A percentile compares a stretch with the other conserved stretches of the same genome.
phyloP scores from a whole-genome alignment of 768 basidiomycete genomes.

The Tylopilus balloui region DNA sequence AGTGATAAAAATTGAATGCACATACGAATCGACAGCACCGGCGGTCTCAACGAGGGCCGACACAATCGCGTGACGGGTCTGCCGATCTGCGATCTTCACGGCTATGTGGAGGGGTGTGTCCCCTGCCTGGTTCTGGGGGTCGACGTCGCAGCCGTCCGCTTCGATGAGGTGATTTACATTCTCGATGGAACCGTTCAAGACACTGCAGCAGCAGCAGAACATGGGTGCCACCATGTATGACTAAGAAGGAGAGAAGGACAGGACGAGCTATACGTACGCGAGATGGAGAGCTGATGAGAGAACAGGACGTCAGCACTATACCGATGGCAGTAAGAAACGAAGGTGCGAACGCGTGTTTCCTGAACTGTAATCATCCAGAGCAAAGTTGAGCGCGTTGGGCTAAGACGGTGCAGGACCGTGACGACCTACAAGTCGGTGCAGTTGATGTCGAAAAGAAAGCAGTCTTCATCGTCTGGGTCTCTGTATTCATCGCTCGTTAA shows the following conservation, averaged over 20 bases:
- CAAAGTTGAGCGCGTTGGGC: not conserved
- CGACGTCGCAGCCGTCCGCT: constrained; percentile 28
- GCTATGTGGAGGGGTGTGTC: constrained; percentile 30
- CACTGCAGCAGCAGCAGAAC: too few species aligned
- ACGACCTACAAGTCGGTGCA: constrained; percentile 28
- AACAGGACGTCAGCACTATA: constrained; percentile 10
- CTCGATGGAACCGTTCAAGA: constrained; percentile 12
- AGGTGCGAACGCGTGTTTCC: constrained; percentile 30
- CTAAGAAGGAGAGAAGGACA: not conserved
- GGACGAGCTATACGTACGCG: constrained; percentile 23
- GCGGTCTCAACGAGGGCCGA: constrained; percentile 20
- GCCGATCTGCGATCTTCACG: constrained; percentile 13
- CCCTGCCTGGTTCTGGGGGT: constrained; percentile 22
- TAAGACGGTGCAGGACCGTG: too few species aligned
- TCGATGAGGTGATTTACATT: constrained; percentile 24
- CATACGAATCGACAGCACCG: constrained; percentile 25
- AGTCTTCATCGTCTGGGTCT: constrained; percentile 12
- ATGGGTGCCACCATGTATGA: not conserved
- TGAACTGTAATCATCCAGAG: constrained; percentile 8
- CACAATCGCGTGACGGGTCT: constrained; percentile 20
- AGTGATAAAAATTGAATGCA: not conserved
- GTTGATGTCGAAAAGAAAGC: constrained; percentile 30
- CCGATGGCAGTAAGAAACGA: not conserved
- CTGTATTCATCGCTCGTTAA: constrained; percentile 18
- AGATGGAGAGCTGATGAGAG: constrained; percentile 27